Evolutionary conservation across 495 filamentous ascomycete species (phyloP), one percentile per base, ranked within the genome.

Genomic region (Venustampulla echinocandica): DNA sequence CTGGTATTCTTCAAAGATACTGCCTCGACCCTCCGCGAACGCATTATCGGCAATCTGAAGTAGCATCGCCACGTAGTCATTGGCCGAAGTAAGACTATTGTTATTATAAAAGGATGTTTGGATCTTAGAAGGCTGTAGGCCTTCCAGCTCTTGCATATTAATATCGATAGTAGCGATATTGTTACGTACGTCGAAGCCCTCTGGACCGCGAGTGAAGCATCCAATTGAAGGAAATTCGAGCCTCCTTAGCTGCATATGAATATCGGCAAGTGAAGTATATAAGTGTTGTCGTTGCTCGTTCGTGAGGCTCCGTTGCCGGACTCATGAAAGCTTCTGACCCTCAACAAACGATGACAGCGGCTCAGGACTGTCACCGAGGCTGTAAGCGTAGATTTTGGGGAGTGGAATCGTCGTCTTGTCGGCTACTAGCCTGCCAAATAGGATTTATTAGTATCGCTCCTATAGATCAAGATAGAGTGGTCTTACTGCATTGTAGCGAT

Each of bases 141-240:
- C 53, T 19, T 52, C 51, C 20, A 57, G 44, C 42, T 52, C 54
- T 28, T 60, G 57, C 41, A 44, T 44, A 38, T 60, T 60, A n/a
- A 55, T 52, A 42, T 52, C 54, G 35, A 52, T 50, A 22, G 50
- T 47, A 15, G 39, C 25, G 9, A 27, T 25, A 24, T 36, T 52
- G 37, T 55, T 57, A 17, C 27, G 30, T 6, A 60, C 54, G 25
- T 52, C n/a, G 36, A 47, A 23, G 33, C 48, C 54, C 17, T 52
- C 37, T 10, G 33, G 33, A 19, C 41, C 23, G 18, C 19, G 44
- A 18, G 28, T 36, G 13, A 60, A 21, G 22, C 54, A 27, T 10
- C 57, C 57, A 20, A 57, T 55, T 6, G 50, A 43, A n/a, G 57
- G 44, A 38, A 60, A 57, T 39, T 60, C 57, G 38, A 60, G 54